Base-by-base conservation (phyloP, 192 early-diverging fungal species). In the Cetraspora pellucida region DNA sequence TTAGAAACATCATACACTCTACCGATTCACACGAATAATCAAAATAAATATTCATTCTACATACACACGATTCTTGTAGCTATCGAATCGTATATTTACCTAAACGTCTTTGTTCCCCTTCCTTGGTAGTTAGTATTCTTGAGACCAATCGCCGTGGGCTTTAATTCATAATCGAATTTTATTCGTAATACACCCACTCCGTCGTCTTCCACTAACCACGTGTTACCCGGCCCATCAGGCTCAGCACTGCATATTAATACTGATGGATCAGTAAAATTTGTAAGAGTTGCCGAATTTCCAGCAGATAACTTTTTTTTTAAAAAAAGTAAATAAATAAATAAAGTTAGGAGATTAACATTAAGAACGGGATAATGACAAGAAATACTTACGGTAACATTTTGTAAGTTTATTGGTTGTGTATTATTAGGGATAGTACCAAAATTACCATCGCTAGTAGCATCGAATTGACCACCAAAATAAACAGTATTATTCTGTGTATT, bases 391-490 rank as follows among this genome's bases (percentile, higher is more conserved):
- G 58, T 28, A 43, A 73, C 73, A 30, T 54, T 72, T 45, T 75
- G 74, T 28, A 84, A 69, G 44, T 81, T 80, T 25, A 84, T 79
- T 21, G 74, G 83, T 58, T 84, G 83, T 10, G 78, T 77, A 55
- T 78, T 77, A 10, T 78, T 74, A 13, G 74, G 44, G 7, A 37
- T 37, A 23, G 46, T 78, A 57, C 77, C 81, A 2, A 57, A 50
- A 31, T 72, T 82, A 43, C 89, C 92, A 82, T 94, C 89, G 13
- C 82, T 77, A 2, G 93, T 93, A 0, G 86, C 75, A 70, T 89
- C 85, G 77, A 94, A 94, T 31, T 78, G 76, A 6, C 93, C 93
- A 46, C 87, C 93, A 23, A 92, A 91, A 77, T 87, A 91, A 31
- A 92, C 77, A 1, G 85, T 86, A 14, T 81, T 70, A 2, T 80